Conservation (phyloP, 2,329 filamentous ascomycete genomes). For the Exophiala viscosa region DNA sequence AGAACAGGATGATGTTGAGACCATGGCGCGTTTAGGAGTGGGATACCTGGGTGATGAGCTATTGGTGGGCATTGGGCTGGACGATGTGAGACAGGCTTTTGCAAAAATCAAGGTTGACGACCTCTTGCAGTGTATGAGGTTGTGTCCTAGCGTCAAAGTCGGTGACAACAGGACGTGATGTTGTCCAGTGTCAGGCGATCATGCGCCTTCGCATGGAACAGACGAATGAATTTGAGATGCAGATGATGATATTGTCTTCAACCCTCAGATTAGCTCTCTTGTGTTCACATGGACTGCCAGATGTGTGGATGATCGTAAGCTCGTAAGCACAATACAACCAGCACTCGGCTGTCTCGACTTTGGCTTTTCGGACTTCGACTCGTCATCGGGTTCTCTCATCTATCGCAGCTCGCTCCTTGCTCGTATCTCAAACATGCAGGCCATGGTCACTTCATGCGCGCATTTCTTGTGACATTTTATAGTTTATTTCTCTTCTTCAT, state of each 20-base stretch:
- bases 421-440: not conserved
- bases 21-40: constrained; percentile 33
- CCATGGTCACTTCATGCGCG: not conserved
- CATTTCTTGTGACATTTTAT: not conserved
- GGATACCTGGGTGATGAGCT: constrained; percentile 41
- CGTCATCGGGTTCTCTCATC: constrained; percentile 19
- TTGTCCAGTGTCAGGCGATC: not conserved
- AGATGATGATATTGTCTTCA: not conserved
- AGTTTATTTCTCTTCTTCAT: not conserved
- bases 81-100: constrained; percentile 37
- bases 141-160: constrained; percentile 28
- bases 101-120: constrained; percentile 33
- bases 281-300: constrained; percentile 20
- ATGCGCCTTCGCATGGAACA: too few species aligned
- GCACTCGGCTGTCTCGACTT: constrained; percentile 26
- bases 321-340: not conserved
- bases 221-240: too few species aligned
- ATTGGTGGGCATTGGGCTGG: constrained; percentile 38
- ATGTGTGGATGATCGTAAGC: not conserved
- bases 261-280: constrained; percentile 22
- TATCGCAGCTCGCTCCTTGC: not conserved
- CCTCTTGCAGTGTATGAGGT: constrained; percentile 36
- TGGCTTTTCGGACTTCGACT: constrained; percentile 25
- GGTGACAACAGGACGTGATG: not conserved
- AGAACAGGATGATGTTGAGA: constrained; percentile 26